Evolutionary conservation across 2,329 filamentous ascomycete genomes (phyloP), one percentile per base, ranked within the genome.

Genomic region (Lasiodiplodia citricola): DNA sequence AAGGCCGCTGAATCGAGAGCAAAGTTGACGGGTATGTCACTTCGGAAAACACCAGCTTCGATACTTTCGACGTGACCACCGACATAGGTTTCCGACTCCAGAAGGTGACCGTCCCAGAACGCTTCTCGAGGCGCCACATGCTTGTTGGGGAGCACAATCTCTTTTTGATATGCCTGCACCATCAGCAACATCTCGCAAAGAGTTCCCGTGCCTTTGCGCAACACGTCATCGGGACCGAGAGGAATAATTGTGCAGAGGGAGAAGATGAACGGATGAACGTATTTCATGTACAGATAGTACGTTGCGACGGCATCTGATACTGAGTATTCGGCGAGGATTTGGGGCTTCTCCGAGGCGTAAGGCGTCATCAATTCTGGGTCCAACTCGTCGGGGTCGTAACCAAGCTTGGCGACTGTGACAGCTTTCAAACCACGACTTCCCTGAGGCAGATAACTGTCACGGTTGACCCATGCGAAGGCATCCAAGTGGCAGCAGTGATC

Each of bases 281-380:
- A 99, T 90, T 99, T 99, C 96, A 99, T 99, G 86, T 99, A 99
- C 71, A 99, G 84, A 77, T 99, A 99, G 79, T 99, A 99, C 0
- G 96, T 99, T 25, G 96, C 96, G 63, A 99, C 96, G 11, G 96
- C 96, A 85, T 99, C 96, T 75, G 96, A 99, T 55, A 99, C 96
- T 0, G 96, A 99, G 82, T 99, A 99, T 76, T 99, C 96, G 10
- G 96, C 95, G 64, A 99, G 85, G 0, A 93, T 97, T 78, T 99
- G 96, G 0, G 96, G 96, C 72, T 93, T 87, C 81, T 99, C 96
- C 70, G 85, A 89, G 18, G 96, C 96, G 73, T 90, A 77, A 5
- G 92, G 93, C 63, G 94, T 96, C 96, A 99, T 99, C 73, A 99
- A 83, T 80, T 99, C 96, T 0, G 96, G 96, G 75, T 99, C 96